Evolutionary conservation across 352 stramenopile genomes (phyloP), one percentile per base, ranked within the genome.

Genomic region (Phytophthora hybrid): DNA sequence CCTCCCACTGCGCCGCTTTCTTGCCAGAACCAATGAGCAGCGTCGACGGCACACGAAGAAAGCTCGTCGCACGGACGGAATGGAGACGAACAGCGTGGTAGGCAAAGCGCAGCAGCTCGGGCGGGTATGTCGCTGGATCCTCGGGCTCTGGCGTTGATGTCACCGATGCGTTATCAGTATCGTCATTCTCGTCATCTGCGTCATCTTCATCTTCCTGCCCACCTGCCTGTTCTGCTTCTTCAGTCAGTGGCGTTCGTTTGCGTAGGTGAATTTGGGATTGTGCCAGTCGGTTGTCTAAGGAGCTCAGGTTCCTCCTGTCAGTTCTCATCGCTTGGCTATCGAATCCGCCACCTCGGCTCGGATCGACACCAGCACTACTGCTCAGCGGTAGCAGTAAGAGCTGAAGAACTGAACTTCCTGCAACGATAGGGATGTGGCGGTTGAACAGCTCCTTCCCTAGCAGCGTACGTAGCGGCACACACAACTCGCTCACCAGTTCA

Each of bases 401-500:
- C 54, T 94, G 88, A 10, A 94, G 70, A 32, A 93, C 88, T 0
- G 88, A 91, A 47, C 80, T 92, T 13, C 59, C 61, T 14, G 82
- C 74, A 6, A 93, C 88, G 61, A 88, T 78, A 1, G 84, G 77
- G 19, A 94, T 85, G 26, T 83, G 59, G 29, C 79, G 85, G 14
- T 71, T 74, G 61, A 94, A 93, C 11, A 75, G 49, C 41, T 89
- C 82, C 9, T 79, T 71, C 1, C 88, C 88, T 4, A 94, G 57
- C 37, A 94, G 57, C 1, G 64, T 69, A 14, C 84, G 83, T 21
- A 94, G 59, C 18, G 88, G 88, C 3, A 86, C 73, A 49, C 85
- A 93, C 57, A 93, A 74, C 60, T 93, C 88, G 8, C 78, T 82
- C 19, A 94, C 83, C 21, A 93, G 76, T 55, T 94, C 88, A 55